These are phyloP conservation scores for Oryza nivara DNA, from an alignment of 176 grass and related monocot genomes.

Conservation along the genomic window DNA sequence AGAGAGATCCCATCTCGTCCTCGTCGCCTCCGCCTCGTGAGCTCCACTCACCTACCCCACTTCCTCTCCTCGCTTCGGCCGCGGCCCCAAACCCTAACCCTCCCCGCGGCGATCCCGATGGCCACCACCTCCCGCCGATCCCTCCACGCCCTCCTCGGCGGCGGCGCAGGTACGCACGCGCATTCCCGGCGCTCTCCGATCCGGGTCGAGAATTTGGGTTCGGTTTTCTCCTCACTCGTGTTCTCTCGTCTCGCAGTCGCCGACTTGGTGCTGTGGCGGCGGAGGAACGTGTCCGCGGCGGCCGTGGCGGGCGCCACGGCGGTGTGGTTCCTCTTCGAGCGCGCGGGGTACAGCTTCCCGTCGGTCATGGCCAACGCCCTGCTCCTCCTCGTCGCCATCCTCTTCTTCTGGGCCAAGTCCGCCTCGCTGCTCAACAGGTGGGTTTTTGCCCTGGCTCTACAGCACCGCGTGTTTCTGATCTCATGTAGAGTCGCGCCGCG, in stretches of 20 bases:
- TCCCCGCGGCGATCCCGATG: conserved; percentile 40
- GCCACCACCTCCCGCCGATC: conserved; percentile 59
- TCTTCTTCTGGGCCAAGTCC: conserved; percentile 99
- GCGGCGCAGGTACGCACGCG: conserved; percentile 65
- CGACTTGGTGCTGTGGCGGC: conserved; percentile 91
- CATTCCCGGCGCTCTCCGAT: not conserved
- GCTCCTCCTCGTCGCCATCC: conserved; percentile 88
- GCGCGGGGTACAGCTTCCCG: conserved; percentile 83
- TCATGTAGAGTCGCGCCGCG: too few relatives aligned
- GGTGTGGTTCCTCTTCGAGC: conserved; percentile 91
- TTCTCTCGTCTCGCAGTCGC: conserved; percentile 52
- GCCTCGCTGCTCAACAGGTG: conserved; percentile 92
- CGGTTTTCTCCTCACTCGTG: conserved; percentile 43
- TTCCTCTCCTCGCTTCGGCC: not conserved
- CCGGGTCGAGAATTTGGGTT: not conserved
- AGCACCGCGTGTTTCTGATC: not conserved
- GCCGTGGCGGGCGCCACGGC: conserved; percentile 56
- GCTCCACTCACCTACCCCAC: not conserved
- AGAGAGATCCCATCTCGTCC: conserved; percentile 17
- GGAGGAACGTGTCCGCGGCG: conserved; percentile 67
- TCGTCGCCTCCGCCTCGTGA: conserved; percentile 9
- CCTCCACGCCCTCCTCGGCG: conserved; percentile 70
- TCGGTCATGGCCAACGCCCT: conserved; percentile 85
- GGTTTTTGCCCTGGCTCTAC: not conserved
- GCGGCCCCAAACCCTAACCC: conserved; percentile 36